These are phyloP conservation scores for Chytriomyces sp. DNA, from an alignment of 192 early-diverging fungal species.

Conservation along the genomic window DNA sequence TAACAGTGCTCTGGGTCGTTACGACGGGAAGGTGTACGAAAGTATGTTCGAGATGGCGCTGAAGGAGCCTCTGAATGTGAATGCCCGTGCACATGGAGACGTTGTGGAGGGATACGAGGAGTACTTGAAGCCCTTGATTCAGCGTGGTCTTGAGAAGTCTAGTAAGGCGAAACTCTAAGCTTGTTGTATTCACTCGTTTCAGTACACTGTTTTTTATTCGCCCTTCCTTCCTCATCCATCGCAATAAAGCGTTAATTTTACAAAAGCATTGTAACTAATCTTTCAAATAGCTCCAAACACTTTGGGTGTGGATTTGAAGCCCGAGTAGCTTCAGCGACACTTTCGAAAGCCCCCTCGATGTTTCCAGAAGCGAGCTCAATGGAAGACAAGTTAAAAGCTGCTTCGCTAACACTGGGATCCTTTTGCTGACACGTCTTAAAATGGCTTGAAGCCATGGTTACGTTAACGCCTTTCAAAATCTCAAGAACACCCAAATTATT, in stretches of 20 bases:
- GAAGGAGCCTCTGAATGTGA: constrained; percentile 74
- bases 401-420: not conserved
- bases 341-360: not conserved
- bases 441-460: no score
- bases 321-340: not conserved
- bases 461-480: no score
- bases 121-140: constrained; percentile 32
- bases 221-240: not conserved
- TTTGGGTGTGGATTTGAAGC: not conserved
- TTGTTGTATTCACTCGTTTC: not conserved
- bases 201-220: not conserved
- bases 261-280: not conserved
- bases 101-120: constrained; percentile 63
- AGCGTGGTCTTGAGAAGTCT: not conserved
- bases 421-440: not conserved
- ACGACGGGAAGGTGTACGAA: constrained; percentile 81
- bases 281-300: not conserved
- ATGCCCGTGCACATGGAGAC: constrained; percentile 31
- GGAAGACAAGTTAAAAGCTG: not conserved
- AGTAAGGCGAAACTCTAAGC: not conserved
- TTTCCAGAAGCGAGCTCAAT: not conserved
- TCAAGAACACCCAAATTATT: constrained; percentile 37
- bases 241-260: not conserved
- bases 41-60: constrained; percentile 73
- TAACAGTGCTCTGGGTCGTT: constrained; percentile 75